Evolutionary conservation across 2,329 filamentous ascomycete genomes (phyloP).

Genomic region (Aspergillus calidoustus): DNA sequence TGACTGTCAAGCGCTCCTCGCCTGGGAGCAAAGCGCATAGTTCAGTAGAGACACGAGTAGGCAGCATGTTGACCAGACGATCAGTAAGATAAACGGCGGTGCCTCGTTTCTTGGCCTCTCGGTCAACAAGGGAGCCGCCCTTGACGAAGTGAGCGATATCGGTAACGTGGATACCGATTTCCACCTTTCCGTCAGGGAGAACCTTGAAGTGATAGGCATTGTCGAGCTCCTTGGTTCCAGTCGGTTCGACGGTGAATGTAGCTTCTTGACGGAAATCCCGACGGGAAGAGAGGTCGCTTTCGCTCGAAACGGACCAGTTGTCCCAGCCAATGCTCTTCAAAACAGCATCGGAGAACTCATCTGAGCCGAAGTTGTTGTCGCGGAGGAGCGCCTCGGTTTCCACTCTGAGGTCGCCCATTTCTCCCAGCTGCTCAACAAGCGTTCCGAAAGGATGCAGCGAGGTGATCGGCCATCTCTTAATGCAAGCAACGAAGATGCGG

Average conservation of each 20-base stretch:
- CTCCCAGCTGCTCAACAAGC: slow-evolving; percentile 92
- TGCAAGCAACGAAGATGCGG: slow-evolving; percentile 97
- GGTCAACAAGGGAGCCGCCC: slow-evolving; percentile 90
- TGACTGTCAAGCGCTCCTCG: slow-evolving; percentile 89
- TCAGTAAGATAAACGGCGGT: slow-evolving; percentile 95
- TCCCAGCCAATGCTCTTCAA: slow-evolving; percentile 89
- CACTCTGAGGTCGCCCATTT: slow-evolving; percentile 96
- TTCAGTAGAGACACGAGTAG: slow-evolving; percentile 80
- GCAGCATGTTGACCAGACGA: slow-evolving; percentile 84
- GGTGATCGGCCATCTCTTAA: slow-evolving; percentile 99
- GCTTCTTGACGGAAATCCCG: slow-evolving; percentile 89
- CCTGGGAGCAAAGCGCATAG: slow-evolving; percentile 85
- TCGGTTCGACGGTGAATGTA: slow-evolving; percentile 90
- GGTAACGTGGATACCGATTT: slow-evolving; percentile 92
- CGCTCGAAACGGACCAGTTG: slow-evolving; percentile 85
- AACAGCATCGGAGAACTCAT: slow-evolving; percentile 97
- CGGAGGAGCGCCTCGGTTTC: slow-evolving; percentile 96
- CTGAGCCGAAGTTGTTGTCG: slow-evolving; percentile 98
- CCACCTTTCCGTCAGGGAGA: slow-evolving; percentile 80
- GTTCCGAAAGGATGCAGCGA: slow-evolving; percentile 99
- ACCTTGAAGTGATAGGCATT: slow-evolving; percentile 92
- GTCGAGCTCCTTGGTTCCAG: slow-evolving; percentile 84
- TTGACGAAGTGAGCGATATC: slow-evolving; percentile 98
- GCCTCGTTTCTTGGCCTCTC: slow-evolving; percentile 96
- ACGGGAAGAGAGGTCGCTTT: slow-evolving; percentile 78